These are phyloP conservation scores for Malassezia japonica DNA, from an alignment of 1,284 basidiomycete genomes.

Conservation along the genomic window DNA sequence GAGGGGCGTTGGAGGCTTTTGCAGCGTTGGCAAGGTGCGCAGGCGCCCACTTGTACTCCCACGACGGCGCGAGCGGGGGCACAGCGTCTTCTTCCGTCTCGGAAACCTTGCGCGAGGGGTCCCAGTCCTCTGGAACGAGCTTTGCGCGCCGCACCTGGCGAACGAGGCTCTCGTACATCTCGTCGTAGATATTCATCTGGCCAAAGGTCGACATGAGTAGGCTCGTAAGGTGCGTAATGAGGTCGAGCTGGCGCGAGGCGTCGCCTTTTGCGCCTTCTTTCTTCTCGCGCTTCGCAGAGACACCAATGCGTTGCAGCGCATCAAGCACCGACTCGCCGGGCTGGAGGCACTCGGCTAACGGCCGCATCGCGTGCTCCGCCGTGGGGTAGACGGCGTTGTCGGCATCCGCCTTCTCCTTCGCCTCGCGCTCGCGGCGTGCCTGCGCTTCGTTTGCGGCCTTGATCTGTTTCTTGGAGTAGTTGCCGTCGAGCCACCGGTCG, in stretches of 20 bases:
- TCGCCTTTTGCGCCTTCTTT: not conserved
- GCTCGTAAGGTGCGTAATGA: constrained; percentile 33
- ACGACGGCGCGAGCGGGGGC: not conserved
- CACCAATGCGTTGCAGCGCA: constrained; percentile 75
- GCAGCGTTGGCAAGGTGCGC: constrained; percentile 28
- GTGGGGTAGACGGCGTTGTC: constrained; percentile 62
- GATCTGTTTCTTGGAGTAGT: constrained; percentile 71
- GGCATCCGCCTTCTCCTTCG: constrained; percentile 48
- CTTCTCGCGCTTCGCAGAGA: constrained; percentile 48
- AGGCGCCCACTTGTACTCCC: constrained; percentile 43
- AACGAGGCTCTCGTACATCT: constrained; percentile 36
- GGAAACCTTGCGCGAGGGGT: constrained; percentile 27
- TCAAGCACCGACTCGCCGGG: constrained; percentile 83
- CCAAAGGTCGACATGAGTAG: constrained; percentile 39
- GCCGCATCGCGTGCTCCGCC: constrained; percentile 55
- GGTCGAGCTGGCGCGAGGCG: constrained; percentile 18
- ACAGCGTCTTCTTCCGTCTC: constrained; percentile 3
- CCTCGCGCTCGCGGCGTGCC: constrained; percentile 56
- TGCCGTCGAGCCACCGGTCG: constrained; percentile 85
- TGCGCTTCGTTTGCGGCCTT: constrained; percentile 61
- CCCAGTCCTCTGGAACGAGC: constrained; percentile 36
- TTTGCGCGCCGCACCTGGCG: constrained; percentile 31
- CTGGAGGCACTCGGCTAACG: constrained; percentile 59
- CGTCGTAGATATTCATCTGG: constrained; percentile 41
- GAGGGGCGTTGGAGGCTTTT: constrained; percentile 13